These are phyloP conservation scores for Suhomyces xylopsoci DNA, from an alignment of 805 yeast species.

Conservation along the genomic window DNA sequence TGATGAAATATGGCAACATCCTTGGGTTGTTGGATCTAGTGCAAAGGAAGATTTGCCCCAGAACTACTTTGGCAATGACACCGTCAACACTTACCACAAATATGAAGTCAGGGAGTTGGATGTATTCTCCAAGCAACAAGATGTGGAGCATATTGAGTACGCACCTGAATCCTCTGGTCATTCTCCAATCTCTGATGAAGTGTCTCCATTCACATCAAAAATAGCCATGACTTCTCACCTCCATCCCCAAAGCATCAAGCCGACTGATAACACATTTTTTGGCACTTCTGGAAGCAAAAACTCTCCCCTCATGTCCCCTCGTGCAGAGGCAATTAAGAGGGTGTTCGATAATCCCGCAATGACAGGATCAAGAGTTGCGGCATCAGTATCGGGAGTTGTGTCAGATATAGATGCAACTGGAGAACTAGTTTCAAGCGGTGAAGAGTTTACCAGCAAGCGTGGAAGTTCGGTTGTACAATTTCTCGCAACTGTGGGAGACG, in stretches of 20 bases:
- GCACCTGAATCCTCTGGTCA: background rate
- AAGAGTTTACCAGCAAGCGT: conserved; percentile 3
- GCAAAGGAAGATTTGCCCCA: background rate
- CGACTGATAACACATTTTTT: background rate
- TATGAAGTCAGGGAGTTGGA: conserved; percentile 3
- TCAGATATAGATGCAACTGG: conserved; percentile 10
- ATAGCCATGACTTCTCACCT: background rate
- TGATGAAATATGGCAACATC: conserved; percentile 64
- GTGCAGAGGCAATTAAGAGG: conserved; percentile 39
- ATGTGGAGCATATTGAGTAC: conserved; percentile 7
- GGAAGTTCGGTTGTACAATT: conserved; percentile 18
- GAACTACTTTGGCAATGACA: conserved; percentile 5
- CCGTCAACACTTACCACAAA: background rate
- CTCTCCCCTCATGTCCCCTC: conserved; percentile 25
- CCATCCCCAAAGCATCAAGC: background rate
- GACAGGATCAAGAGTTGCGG: conserved; percentile 17
- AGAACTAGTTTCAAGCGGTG: conserved; percentile 4
- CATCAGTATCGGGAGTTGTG: conserved; percentile 9
- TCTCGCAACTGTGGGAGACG: conserved; percentile 30
- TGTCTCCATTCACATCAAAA: background rate
- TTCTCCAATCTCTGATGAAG: background rate
- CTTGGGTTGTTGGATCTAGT: conserved; percentile 49
- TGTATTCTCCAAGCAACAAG: conserved; percentile 2
- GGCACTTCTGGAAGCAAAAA: background rate
- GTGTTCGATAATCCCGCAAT: conserved; percentile 45